phyloP scores from a whole-genome alignment of 169 alveolate genomes.

The Cryptosporidium andersoni region DNA sequence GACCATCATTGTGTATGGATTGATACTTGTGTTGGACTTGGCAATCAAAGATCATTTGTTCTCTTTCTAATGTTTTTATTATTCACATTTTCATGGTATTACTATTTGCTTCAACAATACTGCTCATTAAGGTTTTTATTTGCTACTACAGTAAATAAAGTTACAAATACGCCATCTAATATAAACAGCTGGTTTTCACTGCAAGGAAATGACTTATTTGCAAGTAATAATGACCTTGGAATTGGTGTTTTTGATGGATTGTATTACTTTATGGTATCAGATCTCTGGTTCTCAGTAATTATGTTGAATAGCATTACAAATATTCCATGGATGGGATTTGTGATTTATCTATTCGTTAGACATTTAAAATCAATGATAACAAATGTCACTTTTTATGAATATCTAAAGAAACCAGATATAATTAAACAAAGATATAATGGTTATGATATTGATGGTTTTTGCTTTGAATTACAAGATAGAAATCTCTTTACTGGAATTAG shows the following conservation, averaged over 20 bases:
- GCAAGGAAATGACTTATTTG: conserved; percentile 25
- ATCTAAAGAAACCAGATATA: conserved; percentile 79
- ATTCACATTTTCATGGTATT: conserved; percentile 75
- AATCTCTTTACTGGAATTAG: conserved; percentile 36
- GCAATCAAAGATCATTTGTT: conserved; percentile 79
- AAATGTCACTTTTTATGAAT: conserved; percentile 89
- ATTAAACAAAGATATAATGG: conserved; percentile 59
- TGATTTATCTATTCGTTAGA: conserved; percentile 80
- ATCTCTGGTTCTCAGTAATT: conserved; percentile 63
- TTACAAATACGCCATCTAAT: conserved; percentile 1
- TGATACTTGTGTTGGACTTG: conserved; percentile 85
- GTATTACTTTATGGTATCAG: conserved; percentile 53
- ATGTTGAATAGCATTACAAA: conserved; percentile 56
- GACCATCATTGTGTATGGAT: conserved; percentile 92
- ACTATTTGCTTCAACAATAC: conserved; percentile 59
- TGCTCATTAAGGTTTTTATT: conserved; percentile 45
- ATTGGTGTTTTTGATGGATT: conserved; percentile 41
- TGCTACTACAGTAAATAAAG: conserved; percentile 41
- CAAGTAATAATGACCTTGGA: conserved; percentile 1
- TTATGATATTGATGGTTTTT: conserved; percentile 39
- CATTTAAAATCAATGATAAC: conserved; percentile 83
- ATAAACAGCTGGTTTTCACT: conserved; percentile 44
- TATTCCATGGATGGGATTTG: conserved; percentile 81
- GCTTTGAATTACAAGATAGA: conserved; percentile 58
- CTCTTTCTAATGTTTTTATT: conserved; percentile 74